A percentile compares a stretch with the other conserved stretches of the same genome.
Evolutionary conservation across 768 basidiomycete genomes (phyloP).

Genomic region (Rhizopogon vulgaris): DNA sequence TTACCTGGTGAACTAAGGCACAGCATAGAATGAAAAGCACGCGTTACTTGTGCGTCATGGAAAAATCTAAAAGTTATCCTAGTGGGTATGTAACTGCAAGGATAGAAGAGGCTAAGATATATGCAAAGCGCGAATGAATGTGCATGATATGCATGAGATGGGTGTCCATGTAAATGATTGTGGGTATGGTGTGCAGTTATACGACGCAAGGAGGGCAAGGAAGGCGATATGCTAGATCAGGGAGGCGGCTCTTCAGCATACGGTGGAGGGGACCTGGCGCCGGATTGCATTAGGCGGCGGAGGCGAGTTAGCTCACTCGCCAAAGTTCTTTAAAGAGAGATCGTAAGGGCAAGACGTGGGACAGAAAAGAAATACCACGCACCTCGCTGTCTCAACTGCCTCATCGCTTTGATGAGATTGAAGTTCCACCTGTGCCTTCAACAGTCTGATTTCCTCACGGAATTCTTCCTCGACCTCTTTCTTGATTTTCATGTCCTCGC

Average conservation of each 20-base stretch:
- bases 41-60: neutral
- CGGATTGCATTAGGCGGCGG: slow-evolving; percentile 65
- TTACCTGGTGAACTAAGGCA: neutral
- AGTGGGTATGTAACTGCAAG: slow-evolving; percentile 21
- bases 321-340: slow-evolving; percentile 36
- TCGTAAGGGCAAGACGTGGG: neutral
- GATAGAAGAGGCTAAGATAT: slow-evolving; percentile 3
- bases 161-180: slow-evolving; percentile 16
- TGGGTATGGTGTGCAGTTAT: neutral
- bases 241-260: slow-evolving; percentile 1
- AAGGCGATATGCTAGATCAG: neutral
- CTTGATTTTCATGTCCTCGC: slow-evolving; percentile 41
- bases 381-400: slow-evolving; percentile 60
- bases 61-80: slow-evolving; percentile 15
- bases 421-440: slow-evolving; percentile 50
- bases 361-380: slow-evolving; percentile 18
- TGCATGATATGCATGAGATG: slow-evolving; percentile 26
- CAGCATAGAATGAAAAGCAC: neutral
- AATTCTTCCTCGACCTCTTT: slow-evolving; percentile 59
- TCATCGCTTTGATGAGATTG: slow-evolving; percentile 50
- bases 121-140: slow-evolving; percentile 20
- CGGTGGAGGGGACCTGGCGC: slow-evolving; percentile 29
- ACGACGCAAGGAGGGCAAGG: neutral
- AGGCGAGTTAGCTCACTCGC: slow-evolving; percentile 62
- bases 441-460: slow-evolving; percentile 44